Percentiles rank a stretch among this genome's conserved stretches.
Evolutionary conservation across 192 early-diverging fungal genomes (phyloP).

Genomic region (Haplosporangium gracile): DNA sequence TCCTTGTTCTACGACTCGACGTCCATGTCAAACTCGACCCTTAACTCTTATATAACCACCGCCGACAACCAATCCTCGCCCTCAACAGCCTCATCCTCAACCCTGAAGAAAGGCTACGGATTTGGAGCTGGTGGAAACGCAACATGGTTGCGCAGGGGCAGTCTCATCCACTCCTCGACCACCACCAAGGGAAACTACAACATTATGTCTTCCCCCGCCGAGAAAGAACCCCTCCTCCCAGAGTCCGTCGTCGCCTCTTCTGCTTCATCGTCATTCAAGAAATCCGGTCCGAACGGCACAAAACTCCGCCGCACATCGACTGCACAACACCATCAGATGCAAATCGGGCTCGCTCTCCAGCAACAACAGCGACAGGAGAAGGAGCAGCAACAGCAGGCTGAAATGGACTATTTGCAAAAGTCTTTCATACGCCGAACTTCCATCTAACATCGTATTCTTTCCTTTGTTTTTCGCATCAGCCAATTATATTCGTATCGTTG

Average conservation of each 20-base stretch:
- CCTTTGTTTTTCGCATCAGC: background rate
- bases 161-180: background rate
- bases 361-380: background rate
- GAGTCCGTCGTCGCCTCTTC: slow-evolving; percentile 17
- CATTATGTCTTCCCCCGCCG: background rate
- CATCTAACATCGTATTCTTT: background rate
- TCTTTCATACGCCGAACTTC: background rate
- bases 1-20: background rate
- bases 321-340: slow-evolving; percentile 19
- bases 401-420: background rate
- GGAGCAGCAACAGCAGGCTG: background rate
- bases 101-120: background rate
- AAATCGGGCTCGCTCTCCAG: background rate
- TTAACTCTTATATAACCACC: background rate
- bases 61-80: background rate
- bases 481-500: no score
- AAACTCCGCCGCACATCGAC: slow-evolving; percentile 23
- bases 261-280: background rate
- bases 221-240: background rate
- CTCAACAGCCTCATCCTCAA: background rate
- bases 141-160: background rate
- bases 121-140: no score
- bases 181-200: background rate
- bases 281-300: background rate
- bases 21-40: background rate